Conservation (phyloP, 495 filamentous ascomycete species). For the Aspergillus carlsbadensis region DNA sequence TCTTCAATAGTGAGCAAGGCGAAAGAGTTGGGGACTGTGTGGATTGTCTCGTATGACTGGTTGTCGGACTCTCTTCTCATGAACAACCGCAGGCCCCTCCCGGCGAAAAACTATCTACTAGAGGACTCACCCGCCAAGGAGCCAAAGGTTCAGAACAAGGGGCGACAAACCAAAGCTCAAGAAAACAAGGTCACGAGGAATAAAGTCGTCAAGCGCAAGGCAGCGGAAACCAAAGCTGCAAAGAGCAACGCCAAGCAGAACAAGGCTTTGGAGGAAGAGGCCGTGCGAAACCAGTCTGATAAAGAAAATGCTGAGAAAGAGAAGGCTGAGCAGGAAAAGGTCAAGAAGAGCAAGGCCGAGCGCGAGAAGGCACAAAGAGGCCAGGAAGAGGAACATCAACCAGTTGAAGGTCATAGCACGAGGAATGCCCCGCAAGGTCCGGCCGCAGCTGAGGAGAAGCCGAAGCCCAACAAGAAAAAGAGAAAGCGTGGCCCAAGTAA, state of each 20-base stretch:
- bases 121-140: constrained; percentile 32
- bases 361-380: not conserved
- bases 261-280: not conserved
- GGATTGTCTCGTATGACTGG: constrained; percentile 64
- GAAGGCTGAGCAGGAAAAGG: not conserved
- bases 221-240: no score
- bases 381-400: not conserved
- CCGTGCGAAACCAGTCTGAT: no score
- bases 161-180: not conserved
- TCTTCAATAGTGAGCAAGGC: constrained; percentile 42
- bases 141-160: constrained; percentile 2
- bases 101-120: constrained; percentile 47
- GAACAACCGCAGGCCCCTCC: constrained; percentile 26
- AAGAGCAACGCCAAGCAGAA: not conserved
- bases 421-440: not conserved
- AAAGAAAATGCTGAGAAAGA: not conserved
- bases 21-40: constrained; percentile 32
- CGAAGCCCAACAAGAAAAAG: constrained; percentile 23
- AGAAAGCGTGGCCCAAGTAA: not conserved
- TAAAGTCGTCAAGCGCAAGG: no score
- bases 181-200: no score
- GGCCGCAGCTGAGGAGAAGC: constrained; percentile 14
- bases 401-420: not conserved
- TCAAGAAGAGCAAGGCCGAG: not conserved
- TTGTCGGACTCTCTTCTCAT: constrained; percentile 52